Base-by-base conservation (phyloP, 495 filamentous ascomycete species). In the Cercophora sp. region DNA sequence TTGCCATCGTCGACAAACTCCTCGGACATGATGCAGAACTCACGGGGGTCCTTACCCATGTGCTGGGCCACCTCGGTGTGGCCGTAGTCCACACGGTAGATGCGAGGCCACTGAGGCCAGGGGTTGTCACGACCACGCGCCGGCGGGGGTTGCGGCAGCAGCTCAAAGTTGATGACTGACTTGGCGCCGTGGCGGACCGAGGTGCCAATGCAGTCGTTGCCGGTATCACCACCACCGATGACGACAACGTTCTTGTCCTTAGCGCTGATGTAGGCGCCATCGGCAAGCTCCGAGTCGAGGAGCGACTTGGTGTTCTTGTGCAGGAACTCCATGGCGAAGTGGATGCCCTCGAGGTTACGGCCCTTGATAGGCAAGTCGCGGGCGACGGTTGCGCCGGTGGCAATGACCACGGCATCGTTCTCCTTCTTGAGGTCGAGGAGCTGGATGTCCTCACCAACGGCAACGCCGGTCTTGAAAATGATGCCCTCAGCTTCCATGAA, bases 121-220 rank as follows among this genome's bases (percentile, higher is more conserved):
- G 93, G 93, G 79, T 99, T 99, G 72, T 97, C 93, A 54, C 87
- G 83, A 52, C 89, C 91, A 68, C 93, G 91, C 79, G 96, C 87
- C 58, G 88, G 83, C 8, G 91, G 92, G 59, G 94, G 93, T 68
- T 96, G 90, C 22, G 93, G 93, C 34, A 99, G 83, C 22, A 99
- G 78, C 76, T 99, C 93, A 61, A 99, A 97, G 81, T 99, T 99
- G 69, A 85, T 86, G 52, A 99, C 89, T 2, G 88, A 94, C 71
- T 93, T 96, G 58, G 93, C 93, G 48, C 93, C 93, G 67, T 99
- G 93, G 44, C 93, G 94, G 57, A 99, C 89, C 4, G 94, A 94
- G 35, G 93, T 99, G 69, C 94, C 93, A 67, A 99, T 96, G 73
- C 93, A 99, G 71, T 99, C 93, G 67, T 99, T 99, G 62, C 93